Evolutionary conservation across 441 rosid genomes (phyloP), one percentile per base, ranked within the genome.

Genomic region (Adansonia grandidieri): DNA sequence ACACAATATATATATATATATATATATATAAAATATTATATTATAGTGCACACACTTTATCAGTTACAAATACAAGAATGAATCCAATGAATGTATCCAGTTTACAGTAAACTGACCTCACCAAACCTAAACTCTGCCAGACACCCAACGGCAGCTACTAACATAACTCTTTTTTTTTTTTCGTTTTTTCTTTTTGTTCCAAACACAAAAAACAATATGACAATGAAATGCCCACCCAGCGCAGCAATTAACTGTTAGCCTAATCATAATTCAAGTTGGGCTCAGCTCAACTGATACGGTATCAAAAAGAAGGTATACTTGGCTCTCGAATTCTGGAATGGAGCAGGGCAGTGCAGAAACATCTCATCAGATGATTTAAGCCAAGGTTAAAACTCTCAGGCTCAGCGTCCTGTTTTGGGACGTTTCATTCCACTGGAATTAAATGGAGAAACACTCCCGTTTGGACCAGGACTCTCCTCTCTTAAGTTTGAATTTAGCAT

Each of bases 391-490:
- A 40, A 74, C 64, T 80, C 65, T 88, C 85, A 93, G 85, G 79
- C 65, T 88, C 85, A 93, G 85, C 97, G 91, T 66, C 97, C 97
- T 5, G 97, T 96, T 84, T 96, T 96, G 1, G 97, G 96, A 22
- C 99, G 98, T 87, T 96, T 96, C 96, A 95, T 91, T 75, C 98
- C 92, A 66, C 94, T 91, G 40, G 97, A 90, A 78, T 90, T 96
- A 91, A 96, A 96, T 11, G 98, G 98, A 50, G 99, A 93, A 75
- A 93, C 83, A 48, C 95, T 93, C 47, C 97, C 96, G 5, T 94
- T 96, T 0, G 98, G 99, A 9, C 98, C 98, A 0, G 99, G 99
- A 82, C 98, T 92, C 64, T 94, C 97, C 89, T 96, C 99, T 86
- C 97, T 87, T 84, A 91, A 84, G 86, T 86, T 96, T 7, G 98